Conservation (phyloP, 768 basidiomycete genomes). For the Collybiopsis confluens region DNA sequence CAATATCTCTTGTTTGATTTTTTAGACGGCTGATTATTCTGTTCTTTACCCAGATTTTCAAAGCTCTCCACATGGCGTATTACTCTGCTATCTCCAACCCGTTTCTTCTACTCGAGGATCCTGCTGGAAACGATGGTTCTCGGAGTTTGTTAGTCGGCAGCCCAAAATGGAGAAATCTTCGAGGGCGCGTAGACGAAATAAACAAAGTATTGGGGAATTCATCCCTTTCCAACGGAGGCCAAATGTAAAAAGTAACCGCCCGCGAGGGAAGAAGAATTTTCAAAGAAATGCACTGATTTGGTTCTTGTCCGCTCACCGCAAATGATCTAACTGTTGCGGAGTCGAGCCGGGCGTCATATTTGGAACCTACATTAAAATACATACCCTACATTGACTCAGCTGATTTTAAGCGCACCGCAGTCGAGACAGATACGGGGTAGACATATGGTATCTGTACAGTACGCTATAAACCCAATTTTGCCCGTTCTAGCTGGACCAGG, state of each 20-base stretch:
- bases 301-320: conserved; percentile 21
- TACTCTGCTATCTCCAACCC: conserved; percentile 82
- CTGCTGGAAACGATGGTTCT: conserved; percentile 43
- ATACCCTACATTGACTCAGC: conserved; percentile 84
- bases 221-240: conserved; percentile 17
- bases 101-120: conserved; percentile 64
- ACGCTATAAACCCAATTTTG: conserved; percentile 34
- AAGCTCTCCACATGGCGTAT: conserved; percentile 85
- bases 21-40: neutral
- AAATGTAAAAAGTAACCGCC: neutral
- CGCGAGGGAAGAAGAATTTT: too few species aligned
- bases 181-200: conserved; percentile 72
- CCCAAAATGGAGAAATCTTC: conserved; percentile 66
- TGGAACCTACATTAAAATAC: conserved; percentile 51
- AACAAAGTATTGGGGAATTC: conserved; percentile 51
- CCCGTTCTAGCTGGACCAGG: conserved; percentile 46
- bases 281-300: too few species aligned
- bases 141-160: conserved; percentile 58
- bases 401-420: conserved; percentile 53
- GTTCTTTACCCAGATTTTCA: conserved; percentile 62
- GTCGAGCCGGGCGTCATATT: conserved; percentile 3
- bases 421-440: conserved; percentile 95
- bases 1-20: neutral
- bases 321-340: conserved; percentile 3
- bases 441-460: conserved; percentile 25